Conservation (phyloP, 2,329 filamentous ascomycete genomes). For the Botryotinia calthae region DNA sequence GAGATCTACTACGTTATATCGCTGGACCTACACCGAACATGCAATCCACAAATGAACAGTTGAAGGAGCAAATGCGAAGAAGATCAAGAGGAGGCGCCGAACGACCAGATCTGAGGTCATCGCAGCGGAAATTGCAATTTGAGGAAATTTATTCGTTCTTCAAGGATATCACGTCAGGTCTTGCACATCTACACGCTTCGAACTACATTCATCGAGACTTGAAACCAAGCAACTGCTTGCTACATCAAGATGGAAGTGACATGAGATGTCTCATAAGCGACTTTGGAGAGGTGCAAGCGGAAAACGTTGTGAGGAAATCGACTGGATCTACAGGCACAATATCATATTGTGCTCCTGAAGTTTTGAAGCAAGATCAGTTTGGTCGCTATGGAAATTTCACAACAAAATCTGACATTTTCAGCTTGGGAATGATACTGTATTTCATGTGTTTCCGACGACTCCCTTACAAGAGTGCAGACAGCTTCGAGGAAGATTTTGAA, state of each 20-base stretch:
- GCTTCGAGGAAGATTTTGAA: constrained; percentile 85
- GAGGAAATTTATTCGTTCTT: constrained; percentile 98
- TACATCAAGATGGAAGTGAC: constrained; percentile 71
- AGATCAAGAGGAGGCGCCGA: constrained; percentile 70
- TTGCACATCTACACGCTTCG: constrained; percentile 84
- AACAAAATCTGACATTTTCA: constrained; percentile 97
- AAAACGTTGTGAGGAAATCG: constrained; percentile 77
- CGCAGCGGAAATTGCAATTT: constrained; percentile 54
- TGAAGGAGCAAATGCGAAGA: constrained; percentile 84
- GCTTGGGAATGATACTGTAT: constrained; percentile 95
- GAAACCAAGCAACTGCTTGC: constrained; percentile 91
- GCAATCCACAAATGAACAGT: constrained; percentile 69
- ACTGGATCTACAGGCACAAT: constrained; percentile 95
- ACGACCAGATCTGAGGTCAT: constrained; percentile 40
- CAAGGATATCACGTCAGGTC: constrained; percentile 86
- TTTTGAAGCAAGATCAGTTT: constrained; percentile 65
- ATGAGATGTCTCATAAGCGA: constrained; percentile 88
- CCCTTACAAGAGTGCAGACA: constrained; percentile 81
- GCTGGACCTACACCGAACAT: constrained; percentile 63
- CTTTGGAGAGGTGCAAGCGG: constrained; percentile 92
- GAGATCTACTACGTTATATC: constrained; percentile 85
- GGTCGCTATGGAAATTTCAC: constrained; percentile 90
- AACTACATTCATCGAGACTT: constrained; percentile 96
- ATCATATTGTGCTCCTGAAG: constrained; percentile 95
- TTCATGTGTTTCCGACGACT: constrained; percentile 94